Conservation (phyloP, 768 basidiomycete species). For the Porphyrellus cyaneotinctus region DNA sequence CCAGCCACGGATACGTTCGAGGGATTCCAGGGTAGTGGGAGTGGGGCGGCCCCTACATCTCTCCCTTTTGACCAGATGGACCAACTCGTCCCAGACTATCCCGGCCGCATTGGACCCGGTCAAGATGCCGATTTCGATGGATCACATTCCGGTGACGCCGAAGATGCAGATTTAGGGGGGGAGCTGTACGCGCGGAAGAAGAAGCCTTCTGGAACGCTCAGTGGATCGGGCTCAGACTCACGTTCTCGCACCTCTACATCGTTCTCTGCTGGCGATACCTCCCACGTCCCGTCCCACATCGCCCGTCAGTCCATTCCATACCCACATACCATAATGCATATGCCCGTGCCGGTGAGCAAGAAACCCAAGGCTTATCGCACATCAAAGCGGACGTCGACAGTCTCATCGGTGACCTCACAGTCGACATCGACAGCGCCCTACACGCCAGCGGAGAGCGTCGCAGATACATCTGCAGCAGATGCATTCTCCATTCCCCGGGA, state of each 20-base stretch:
- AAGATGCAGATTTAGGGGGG: conserved; percentile 61
- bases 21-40: conserved; percentile 65
- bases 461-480: conserved; percentile 21
- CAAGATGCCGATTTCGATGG: not conserved
- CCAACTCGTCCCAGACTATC: not conserved
- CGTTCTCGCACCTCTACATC: conserved; percentile 60
- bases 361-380: conserved; percentile 15
- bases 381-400: conserved; percentile 31
- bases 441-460: conserved; percentile 32
- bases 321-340: conserved; percentile 27
- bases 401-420: conserved; percentile 43
- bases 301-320: conserved; percentile 27
- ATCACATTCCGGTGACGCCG: conserved; percentile 31
- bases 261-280: conserved; percentile 27
- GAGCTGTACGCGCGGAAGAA: conserved; percentile 45
- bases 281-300: conserved; percentile 21
- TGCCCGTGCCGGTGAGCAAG: conserved; percentile 16
- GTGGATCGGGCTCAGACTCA: conserved; percentile 50
- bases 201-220: conserved; percentile 27
- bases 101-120: conserved; percentile 10
- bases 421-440: conserved; percentile 45
- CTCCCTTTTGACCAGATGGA: not conserved
- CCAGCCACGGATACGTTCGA: conserved; percentile 46
- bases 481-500: conserved; percentile 24
- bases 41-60: conserved; percentile 17